Conservation (phyloP, 1,284 basidiomycete species). For the Ganoderma leucocontextum region DNA sequence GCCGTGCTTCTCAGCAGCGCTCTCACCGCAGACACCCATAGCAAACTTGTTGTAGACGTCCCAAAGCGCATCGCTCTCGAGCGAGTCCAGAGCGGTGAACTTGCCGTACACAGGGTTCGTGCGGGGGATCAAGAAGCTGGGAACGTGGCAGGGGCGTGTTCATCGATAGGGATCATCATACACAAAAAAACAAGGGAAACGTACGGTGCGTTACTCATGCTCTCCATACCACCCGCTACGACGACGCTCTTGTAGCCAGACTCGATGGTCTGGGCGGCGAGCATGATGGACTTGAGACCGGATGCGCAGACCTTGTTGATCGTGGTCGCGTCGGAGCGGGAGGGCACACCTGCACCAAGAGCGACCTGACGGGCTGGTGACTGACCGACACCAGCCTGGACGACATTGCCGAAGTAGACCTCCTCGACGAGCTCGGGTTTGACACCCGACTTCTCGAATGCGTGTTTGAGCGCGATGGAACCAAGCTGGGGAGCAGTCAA, state of each 20-base stretch:
- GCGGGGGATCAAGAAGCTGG: slow-evolving; percentile 91
- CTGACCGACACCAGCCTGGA: slow-evolving; percentile 96
- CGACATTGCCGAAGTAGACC: slow-evolving; percentile 96
- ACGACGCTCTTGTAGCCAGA: slow-evolving; percentile 89
- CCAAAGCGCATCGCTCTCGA: slow-evolving; percentile 94
- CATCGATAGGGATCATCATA: slow-evolving; percentile 6
- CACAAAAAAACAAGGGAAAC: slow-evolving; percentile 40
- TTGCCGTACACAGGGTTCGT: slow-evolving; percentile 91
- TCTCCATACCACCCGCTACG: slow-evolving; percentile 96
- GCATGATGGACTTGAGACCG: slow-evolving; percentile 94
- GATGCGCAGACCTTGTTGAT: slow-evolving; percentile 99
- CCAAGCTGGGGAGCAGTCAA: slow-evolving; percentile 94
- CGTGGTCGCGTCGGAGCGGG: slow-evolving; percentile 94
- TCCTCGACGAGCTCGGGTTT: slow-evolving; percentile 90
- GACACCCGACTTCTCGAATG: slow-evolving; percentile 83
- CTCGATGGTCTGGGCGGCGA: slow-evolving; percentile 91
- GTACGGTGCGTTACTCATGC: slow-evolving; percentile 96
- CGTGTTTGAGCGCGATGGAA: slow-evolving; percentile 88
- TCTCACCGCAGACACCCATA: slow-evolving; percentile 97
- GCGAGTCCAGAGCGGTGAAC: slow-evolving; percentile 86
- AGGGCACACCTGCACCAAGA: slow-evolving; percentile 84
- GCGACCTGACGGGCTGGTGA: slow-evolving; percentile 96
- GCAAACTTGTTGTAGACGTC: slow-evolving; percentile 96
- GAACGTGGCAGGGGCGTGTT: slow-evolving; percentile 13
- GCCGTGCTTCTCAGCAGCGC: slow-evolving; percentile 83